phyloP scores from a whole-genome alignment of 2,329 filamentous ascomycete species.

The Cercospora sojina region DNA sequence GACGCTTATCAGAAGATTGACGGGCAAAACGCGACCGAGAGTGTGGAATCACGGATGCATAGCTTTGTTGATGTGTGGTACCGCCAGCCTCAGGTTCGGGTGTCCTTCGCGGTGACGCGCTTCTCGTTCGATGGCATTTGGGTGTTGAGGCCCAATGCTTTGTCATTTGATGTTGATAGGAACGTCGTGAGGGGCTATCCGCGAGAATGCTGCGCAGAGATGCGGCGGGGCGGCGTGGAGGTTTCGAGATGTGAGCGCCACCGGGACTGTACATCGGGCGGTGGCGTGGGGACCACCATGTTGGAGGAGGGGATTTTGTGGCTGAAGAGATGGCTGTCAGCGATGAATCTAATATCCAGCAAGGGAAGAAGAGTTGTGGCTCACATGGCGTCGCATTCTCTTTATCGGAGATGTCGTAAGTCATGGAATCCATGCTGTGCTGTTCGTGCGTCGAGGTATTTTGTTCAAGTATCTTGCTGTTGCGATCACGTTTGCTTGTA shows the following conservation, averaged over 20 bases:
- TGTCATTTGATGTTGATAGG: slow-evolving; percentile 11
- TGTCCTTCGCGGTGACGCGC: slow-evolving; percentile 1
- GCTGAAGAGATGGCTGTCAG: not conserved
- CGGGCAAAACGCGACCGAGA: not conserved
- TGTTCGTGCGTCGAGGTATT: not conserved
- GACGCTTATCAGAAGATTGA: not conserved
- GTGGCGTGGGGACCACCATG: not conserved
- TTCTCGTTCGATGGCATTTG: not conserved
- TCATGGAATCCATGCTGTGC: not conserved
- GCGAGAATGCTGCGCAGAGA: not conserved
- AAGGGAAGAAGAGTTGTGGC: not conserved
- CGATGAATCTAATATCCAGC: not conserved
- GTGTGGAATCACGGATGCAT: not conserved
- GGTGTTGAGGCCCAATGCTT: slow-evolving; percentile 7
- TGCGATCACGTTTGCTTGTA: not conserved
- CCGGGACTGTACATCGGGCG: slow-evolving; percentile 4
- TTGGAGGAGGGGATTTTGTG: not conserved
- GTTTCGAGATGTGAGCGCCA: slow-evolving; percentile 3
- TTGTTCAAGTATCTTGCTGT: not conserved
- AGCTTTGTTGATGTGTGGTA: not conserved
- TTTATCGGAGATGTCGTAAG: slow-evolving; percentile 1
- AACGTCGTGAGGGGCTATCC: slow-evolving; percentile 8
- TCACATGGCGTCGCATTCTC: not conserved
- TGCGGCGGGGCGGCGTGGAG: not conserved
- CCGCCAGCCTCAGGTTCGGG: not conserved